Evolutionary conservation across 306 rosid genomes (phyloP), one percentile per base, ranked within the genome.

Genomic region (Lathyrus aphaca): DNA sequence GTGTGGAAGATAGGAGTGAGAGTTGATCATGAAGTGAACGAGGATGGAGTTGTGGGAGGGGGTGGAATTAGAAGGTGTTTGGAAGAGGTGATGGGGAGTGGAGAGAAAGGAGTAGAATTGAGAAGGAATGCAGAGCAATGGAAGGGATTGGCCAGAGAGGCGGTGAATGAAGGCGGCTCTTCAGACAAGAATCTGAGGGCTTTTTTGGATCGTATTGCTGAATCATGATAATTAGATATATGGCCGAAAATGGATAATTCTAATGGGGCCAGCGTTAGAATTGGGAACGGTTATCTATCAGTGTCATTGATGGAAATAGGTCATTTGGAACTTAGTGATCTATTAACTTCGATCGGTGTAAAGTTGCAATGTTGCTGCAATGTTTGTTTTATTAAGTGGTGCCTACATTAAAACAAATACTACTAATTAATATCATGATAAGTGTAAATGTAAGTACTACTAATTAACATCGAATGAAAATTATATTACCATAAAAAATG

Each of bases 1-100:
- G 67, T 81, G 69, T 81, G 86, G 81, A 77, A 79, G 69, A 75
- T 21, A 3, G 86, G 90, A 13, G 43, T 87, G 62, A 83, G 86
- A 68, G 78, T 82, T 67, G 67, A 25, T 63, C 11, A 8, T 25
- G 0, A 0, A 2, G 43, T 14, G 56, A 69, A 51, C 4, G 48
- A 30, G 7, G 85, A 81, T 10, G 87, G 84, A 13, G 8, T 81
- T 54, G 64, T 73, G 1, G 35, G 17, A 15, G 38, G 74, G 1
- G 69, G 10, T 1, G 86, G 83, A 58, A 76, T 87, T 15, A 74
- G 3, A 23, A 81, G 71, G 82, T 71, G 86, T 48, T 66, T 87
- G 81, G 78, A 79, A 27, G 18, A 76, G 39, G 88, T 83, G 3
- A 76, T 81, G 83, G 88, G 79, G 21, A 68, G 21, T 45, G 84